Evolutionary conservation across 257 asterid genomes (phyloP).

Genomic region (Fraxinus cuspidata): DNA sequence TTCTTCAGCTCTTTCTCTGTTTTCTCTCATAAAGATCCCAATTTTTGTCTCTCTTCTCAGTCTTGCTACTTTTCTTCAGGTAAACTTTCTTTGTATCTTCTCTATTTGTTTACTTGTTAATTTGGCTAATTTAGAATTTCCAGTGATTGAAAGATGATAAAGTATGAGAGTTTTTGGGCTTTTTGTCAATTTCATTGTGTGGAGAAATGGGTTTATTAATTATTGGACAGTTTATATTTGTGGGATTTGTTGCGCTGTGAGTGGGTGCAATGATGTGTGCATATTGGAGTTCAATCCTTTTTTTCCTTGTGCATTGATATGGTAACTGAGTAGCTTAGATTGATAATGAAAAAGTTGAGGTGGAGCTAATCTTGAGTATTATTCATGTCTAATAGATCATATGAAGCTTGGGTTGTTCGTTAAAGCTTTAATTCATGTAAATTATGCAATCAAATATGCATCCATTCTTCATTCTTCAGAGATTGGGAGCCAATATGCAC

Average conservation of each 20-base stretch:
- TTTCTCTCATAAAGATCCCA: conserved; percentile 21
- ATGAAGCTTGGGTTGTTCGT: not conserved
- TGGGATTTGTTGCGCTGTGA: conserved; percentile 12
- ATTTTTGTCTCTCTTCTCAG: conserved; percentile 25
- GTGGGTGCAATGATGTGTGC: conserved; percentile 19
- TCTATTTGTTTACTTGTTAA: not conserved
- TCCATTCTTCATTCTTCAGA: not conserved
- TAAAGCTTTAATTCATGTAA: not conserved
- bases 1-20: conserved; percentile 28
- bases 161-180: conserved; percentile 14
- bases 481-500: not conserved
- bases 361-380: not conserved
- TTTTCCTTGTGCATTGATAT: not conserved
- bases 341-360: not conserved
- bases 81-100: conserved; percentile 22
- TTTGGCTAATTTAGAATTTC: conserved; percentile 10
- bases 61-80: conserved; percentile 51
- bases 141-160: conserved; percentile 9
- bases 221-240: conserved; percentile 1
- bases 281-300: conserved; percentile 3
- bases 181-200: not conserved
- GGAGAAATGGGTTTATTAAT: conserved; percentile 13
- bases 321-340: not conserved
- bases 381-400: not conserved
- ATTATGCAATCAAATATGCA: not conserved